Conservation (phyloP, 2,329 filamentous ascomycete genomes). For the Didymella exigua region DNA sequence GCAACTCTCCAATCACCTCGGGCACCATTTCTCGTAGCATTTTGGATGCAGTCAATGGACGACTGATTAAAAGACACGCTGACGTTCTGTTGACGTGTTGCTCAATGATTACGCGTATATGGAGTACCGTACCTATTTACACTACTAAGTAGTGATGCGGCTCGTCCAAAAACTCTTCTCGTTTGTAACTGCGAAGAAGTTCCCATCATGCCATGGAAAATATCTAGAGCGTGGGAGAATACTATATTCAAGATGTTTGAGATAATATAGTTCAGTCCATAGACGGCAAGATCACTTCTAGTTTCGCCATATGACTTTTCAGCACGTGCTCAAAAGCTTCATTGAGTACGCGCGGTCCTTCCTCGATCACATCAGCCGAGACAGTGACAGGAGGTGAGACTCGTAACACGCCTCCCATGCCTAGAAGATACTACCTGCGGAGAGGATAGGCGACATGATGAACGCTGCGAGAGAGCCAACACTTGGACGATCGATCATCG, state of each 20-base stretch:
- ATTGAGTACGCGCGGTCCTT: slow-evolving; percentile 63
- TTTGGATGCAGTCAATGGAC: not conserved
- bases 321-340: slow-evolving; percentile 47
- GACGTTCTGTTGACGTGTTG: not conserved
- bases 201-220: no score
- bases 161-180: no score
- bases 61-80: not conserved
- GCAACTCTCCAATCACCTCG: not conserved
- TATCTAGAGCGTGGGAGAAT: no score
- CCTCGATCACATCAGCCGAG: slow-evolving; percentile 48
- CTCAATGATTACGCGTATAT: not conserved
- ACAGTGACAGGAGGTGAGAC: slow-evolving; percentile 67
- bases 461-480: slow-evolving; percentile 67
- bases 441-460: slow-evolving; percentile 66
- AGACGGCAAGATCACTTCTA: slow-evolving; percentile 1
- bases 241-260: not conserved
- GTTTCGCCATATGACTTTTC: not conserved
- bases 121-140: no score
- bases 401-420: slow-evolving; percentile 58
- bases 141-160: not conserved
- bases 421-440: slow-evolving; percentile 61
- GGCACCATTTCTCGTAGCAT: not conserved
- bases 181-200: no score
- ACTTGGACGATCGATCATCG: slow-evolving; percentile 64
- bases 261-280: not conserved